A percentile compares a stretch with the other conserved stretches of the same genome.
Conservation (phyloP, 768 basidiomycete genomes). For the Chiua virens region DNA sequence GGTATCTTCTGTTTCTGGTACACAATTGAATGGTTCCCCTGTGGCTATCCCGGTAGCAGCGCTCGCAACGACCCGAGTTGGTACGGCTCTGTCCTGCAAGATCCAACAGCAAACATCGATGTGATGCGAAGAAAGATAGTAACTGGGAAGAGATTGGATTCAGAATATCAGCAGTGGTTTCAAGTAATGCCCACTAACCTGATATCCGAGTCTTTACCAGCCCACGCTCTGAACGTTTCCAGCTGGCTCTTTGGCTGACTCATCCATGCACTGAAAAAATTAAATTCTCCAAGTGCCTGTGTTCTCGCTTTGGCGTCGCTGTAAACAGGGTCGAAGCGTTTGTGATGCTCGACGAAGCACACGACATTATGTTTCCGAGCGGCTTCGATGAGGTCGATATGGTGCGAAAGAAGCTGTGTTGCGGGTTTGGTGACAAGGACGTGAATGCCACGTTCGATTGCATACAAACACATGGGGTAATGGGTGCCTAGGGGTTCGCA, state of each 20-base stretch:
- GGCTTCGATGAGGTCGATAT: constrained; percentile 72
- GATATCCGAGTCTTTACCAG: constrained; percentile 92
- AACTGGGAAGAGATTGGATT: constrained; percentile 42
- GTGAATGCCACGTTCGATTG: constrained; percentile 81
- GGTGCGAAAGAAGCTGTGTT: constrained; percentile 81
- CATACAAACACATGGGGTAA: constrained; percentile 81
- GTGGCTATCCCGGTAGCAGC: constrained; percentile 92
- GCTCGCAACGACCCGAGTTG: constrained; percentile 86
- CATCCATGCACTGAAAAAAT: constrained; percentile 98
- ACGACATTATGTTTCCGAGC: constrained; percentile 79
- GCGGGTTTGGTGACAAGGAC: constrained; percentile 94
- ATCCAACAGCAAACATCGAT: constrained; percentile 90
- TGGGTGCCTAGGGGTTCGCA: constrained; percentile 60
- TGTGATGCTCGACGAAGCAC: constrained; percentile 95
- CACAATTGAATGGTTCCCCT: constrained; percentile 84
- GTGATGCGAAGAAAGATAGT: constrained; percentile 94
- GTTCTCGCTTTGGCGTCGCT: constrained; percentile 85
- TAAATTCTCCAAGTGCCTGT: constrained; percentile 80
- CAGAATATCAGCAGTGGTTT: not conserved
- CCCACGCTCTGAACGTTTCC: constrained; percentile 94
- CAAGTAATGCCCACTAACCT: constrained; percentile 42
- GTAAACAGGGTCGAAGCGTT: constrained; percentile 90
- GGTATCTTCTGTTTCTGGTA: constrained; percentile 87
- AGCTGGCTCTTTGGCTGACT: constrained; percentile 94
- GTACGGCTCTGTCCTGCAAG: constrained; percentile 69